Conservation (phyloP, 139 green algal genomes). For the Chlamydomonas asymmetrica region DNA sequence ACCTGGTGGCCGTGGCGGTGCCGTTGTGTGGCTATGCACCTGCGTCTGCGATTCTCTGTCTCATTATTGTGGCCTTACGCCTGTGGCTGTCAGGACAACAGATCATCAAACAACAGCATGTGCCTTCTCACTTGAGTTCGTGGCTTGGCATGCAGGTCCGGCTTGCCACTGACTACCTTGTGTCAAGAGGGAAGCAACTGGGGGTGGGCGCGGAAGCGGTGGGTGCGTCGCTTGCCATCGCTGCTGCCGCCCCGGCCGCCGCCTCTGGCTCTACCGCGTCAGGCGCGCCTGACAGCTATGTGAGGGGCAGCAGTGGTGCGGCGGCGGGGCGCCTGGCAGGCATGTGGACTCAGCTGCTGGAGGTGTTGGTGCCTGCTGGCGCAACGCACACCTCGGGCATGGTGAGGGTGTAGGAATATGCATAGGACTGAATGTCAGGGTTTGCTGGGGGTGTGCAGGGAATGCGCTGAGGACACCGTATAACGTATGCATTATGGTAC, state of each 20-base stretch:
- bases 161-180: constrained; percentile 31
- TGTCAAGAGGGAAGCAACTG: constrained; percentile 4
- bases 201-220: neutral
- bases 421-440: too few relatives aligned
- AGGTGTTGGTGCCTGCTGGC: constrained; percentile 29
- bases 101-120: too few relatives aligned
- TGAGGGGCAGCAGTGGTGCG: constrained; percentile 2
- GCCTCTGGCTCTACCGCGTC: neutral
- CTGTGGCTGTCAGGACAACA: too few relatives aligned
- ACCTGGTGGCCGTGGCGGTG: too few relatives aligned
- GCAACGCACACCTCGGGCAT: constrained; percentile 38
- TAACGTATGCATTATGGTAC: too few relatives aligned
- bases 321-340: constrained; percentile 10
- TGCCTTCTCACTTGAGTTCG: too few relatives aligned
- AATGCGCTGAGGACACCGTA: too few relatives aligned
- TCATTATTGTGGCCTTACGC: too few relatives aligned
- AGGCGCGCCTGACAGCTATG: neutral
- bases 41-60: too few relatives aligned
- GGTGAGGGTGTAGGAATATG: constrained; percentile 38
- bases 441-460: too few relatives aligned
- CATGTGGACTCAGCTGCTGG: constrained; percentile 31
- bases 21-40: too few relatives aligned
- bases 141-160: too few relatives aligned
- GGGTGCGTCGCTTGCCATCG: neutral
- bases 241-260: neutral